phyloP scores from a whole-genome alignment of 169 alveolate species.

The Besnoitia besnoiti region DNA sequence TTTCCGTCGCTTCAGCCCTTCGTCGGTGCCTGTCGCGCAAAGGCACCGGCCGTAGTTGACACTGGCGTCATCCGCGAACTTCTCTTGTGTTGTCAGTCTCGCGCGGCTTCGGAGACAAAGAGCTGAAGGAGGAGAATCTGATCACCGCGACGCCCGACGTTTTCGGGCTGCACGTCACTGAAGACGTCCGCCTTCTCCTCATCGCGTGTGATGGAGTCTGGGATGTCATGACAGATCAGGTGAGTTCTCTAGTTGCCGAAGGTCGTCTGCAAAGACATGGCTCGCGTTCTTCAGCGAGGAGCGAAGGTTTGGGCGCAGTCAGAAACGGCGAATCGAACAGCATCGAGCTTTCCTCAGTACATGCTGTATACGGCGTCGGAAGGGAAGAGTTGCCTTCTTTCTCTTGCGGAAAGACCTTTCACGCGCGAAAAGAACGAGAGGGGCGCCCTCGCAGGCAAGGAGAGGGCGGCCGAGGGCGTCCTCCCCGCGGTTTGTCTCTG shows the following conservation, averaged over 20 bases:
- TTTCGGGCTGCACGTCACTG: constrained; percentile 80
- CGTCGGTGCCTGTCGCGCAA: too few relatives aligned
- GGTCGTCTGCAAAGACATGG: neutral
- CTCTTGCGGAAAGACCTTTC: too few relatives aligned
- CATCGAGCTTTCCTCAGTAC: too few relatives aligned
- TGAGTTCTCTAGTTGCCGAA: neutral
- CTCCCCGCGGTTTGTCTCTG: neutral
- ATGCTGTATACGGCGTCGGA: too few relatives aligned
- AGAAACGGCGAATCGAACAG: too few relatives aligned
- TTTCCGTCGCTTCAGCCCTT: neutral
- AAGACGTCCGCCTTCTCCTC: constrained; percentile 91
- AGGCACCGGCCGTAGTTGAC: neutral
- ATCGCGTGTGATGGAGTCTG: constrained; percentile 99
- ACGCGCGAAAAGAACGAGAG: too few relatives aligned
- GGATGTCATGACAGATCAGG: constrained; percentile 95
- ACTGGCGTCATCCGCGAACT: neutral
- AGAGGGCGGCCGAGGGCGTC: too few relatives aligned
- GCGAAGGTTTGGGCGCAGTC: too few relatives aligned
- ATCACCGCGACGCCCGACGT: constrained; percentile 93
- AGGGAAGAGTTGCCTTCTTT: too few relatives aligned
- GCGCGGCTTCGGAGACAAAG: constrained; percentile 55
- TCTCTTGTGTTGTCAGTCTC: constrained; percentile 32
- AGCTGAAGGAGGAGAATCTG: constrained; percentile 46
- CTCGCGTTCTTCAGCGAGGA: neutral
- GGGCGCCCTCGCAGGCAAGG: too few relatives aligned